Percentiles rank a stretch among this genome's conserved stretches.
phyloP scores from a whole-genome alignment of 1,284 basidiomycete species.

The Phylloboletellus chloephorus region DNA sequence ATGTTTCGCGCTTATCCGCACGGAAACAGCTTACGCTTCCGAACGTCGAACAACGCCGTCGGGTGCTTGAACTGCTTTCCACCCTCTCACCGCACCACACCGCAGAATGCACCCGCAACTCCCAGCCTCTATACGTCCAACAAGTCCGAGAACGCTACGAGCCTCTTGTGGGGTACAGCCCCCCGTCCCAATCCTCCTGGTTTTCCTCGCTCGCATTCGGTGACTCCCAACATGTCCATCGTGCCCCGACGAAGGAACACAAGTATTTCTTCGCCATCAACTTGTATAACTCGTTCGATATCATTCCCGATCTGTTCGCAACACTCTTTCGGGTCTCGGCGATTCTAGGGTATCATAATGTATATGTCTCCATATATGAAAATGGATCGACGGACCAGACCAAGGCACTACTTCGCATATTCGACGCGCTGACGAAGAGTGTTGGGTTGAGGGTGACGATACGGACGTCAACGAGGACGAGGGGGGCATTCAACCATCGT shows the following conservation, averaged over 20 bases:
- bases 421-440: constrained; percentile 82
- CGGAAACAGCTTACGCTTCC: constrained; percentile 64
- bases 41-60: constrained; percentile 71
- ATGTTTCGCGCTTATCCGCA: constrained; percentile 43
- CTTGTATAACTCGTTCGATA: constrained; percentile 95
- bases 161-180: constrained; percentile 73
- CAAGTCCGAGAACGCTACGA: constrained; percentile 83
- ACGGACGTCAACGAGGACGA: constrained; percentile 81
- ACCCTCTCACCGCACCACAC: constrained; percentile 87
- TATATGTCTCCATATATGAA: constrained; percentile 96
- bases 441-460: constrained; percentile 90
- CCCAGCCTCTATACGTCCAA: constrained; percentile 77
- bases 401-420: constrained; percentile 88
- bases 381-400: constrained; percentile 96
- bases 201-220: constrained; percentile 45
- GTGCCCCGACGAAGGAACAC: constrained; percentile 56
- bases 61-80: constrained; percentile 81
- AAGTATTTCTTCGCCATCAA: constrained; percentile 99
- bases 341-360: constrained; percentile 91
- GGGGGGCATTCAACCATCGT: constrained; percentile 95
- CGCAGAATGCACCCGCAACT: constrained; percentile 78
- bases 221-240: constrained; percentile 40
- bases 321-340: constrained; percentile 90
- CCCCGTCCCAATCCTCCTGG: constrained; percentile 55
- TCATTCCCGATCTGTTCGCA: constrained; percentile 92